Conservation (phyloP, 805 yeast species). For the Kodamaea lidongshanica region DNA sequence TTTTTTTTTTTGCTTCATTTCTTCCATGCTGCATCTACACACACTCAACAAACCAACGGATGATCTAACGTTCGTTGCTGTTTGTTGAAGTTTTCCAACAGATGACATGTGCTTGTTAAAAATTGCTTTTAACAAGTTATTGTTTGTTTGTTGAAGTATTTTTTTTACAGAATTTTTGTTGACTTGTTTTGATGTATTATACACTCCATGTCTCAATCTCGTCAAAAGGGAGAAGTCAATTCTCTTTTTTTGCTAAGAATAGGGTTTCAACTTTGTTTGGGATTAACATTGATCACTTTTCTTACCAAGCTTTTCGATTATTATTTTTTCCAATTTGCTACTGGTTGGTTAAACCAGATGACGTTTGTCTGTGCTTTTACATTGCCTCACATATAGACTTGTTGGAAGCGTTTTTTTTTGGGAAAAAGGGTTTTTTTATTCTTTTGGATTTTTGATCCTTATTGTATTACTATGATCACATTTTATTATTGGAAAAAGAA, state of each 20-base stretch:
- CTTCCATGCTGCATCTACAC: conserved; percentile 6
- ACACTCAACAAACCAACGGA: too few relatives aligned
- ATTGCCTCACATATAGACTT: conserved; percentile 8
- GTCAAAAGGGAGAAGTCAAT: conserved; percentile 4
- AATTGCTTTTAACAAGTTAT: too few relatives aligned
- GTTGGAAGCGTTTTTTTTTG: conserved; percentile 8
- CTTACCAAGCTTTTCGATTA: conserved; percentile 9
- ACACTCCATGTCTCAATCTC: conserved; percentile 23
- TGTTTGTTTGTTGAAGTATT: conserved; percentile 1
- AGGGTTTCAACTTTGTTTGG: conserved; percentile 1
- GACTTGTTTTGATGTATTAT: conserved; percentile 6
- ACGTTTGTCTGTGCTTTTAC: conserved; percentile 3
- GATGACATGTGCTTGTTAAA: too few relatives aligned
- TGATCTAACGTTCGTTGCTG: too few relatives aligned
- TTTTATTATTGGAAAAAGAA: conserved; percentile 8
- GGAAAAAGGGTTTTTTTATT: conserved; percentile 12
- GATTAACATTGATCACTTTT: conserved; percentile 2
- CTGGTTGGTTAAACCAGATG: conserved; percentile 3
- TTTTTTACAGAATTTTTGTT: too few relatives aligned
- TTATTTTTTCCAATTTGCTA: conserved; percentile 5
- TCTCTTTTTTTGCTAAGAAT: conserved; percentile 13
- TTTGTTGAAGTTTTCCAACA: too few relatives aligned
- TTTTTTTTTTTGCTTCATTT: conserved; percentile 11
- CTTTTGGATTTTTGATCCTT: conserved; percentile 10
- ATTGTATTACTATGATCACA: conserved; percentile 13